Evolutionary conservation across 768 basidiomycete species (phyloP).

Genomic region (Naganishia randhawae): DNA sequence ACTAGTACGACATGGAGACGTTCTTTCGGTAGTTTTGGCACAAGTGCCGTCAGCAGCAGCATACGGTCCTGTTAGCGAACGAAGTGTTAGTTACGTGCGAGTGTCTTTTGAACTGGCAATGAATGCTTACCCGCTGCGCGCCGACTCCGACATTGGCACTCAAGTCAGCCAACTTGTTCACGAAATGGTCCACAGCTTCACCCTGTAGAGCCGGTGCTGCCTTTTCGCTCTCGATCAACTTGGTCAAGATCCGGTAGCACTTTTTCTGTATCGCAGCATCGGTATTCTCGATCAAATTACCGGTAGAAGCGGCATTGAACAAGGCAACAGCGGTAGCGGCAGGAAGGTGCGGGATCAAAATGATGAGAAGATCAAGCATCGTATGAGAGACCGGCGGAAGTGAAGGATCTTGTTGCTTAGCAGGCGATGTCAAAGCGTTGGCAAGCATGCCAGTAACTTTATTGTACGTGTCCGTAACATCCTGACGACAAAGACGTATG

Average conservation of each 20-base stretch:
- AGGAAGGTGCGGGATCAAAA: conserved; percentile 74
- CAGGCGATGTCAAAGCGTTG: conserved; percentile 33
- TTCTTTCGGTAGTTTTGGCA: conserved; percentile 65
- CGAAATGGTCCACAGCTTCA: conserved; percentile 58
- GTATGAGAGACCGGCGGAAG: conserved; percentile 57
- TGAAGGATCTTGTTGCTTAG: conserved; percentile 25
- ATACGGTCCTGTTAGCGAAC: conserved; percentile 67
- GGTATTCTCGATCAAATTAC: conserved; percentile 65
- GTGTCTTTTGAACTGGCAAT: neutral
- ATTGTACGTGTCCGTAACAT: conserved; percentile 72
- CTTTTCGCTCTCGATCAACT: conserved; percentile 65
- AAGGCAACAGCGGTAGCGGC: conserved; percentile 61
- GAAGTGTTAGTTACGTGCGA: conserved; percentile 25
- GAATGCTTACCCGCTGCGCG: conserved; percentile 70
- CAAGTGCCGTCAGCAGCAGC: conserved; percentile 65
- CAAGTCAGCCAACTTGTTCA: conserved; percentile 65
- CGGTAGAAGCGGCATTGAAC: conserved; percentile 65
- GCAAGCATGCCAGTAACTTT: conserved; percentile 63
- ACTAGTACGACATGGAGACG: conserved; percentile 79
- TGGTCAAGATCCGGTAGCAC: conserved; percentile 80
- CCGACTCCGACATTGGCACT: conserved; percentile 68
- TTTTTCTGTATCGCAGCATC: conserved; percentile 94
- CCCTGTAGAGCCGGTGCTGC: conserved; percentile 43
- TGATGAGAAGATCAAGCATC: conserved; percentile 71
- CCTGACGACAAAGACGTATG: conserved; percentile 52